Conservation (phyloP, 129 eudicot species). For the Pseudognaphalium luteoalbum region DNA sequence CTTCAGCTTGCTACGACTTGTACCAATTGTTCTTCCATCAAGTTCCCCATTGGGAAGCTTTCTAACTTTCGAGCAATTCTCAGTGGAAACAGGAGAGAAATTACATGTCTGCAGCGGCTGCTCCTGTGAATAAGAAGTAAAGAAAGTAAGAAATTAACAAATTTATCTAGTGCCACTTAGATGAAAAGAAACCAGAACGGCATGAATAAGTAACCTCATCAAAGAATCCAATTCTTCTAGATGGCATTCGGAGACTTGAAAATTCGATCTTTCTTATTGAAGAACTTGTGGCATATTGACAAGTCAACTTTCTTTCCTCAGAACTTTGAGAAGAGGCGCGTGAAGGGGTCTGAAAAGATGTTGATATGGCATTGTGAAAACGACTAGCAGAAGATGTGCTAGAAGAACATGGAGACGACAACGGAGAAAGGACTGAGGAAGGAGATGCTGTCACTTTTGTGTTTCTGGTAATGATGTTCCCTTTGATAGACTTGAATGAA, state of each 20-base stretch:
- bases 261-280: not conserved
- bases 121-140: not conserved
- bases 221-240: not conserved
- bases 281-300: not conserved
- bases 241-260: constrained; percentile 6
- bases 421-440: constrained; percentile 7
- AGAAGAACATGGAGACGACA: constrained; percentile 15
- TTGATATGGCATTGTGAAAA: not conserved
- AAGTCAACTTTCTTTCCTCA: not conserved
- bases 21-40: not conserved
- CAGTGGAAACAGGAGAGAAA: not conserved
- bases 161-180: not conserved
- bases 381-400: not conserved
- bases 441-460: not conserved
- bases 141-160: not conserved
- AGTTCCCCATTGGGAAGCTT: not conserved
- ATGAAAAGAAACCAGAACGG: not conserved
- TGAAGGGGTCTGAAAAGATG: not conserved
- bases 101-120: not conserved
- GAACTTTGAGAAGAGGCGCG: not conserved
- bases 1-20: not conserved
- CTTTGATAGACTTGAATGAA: not conserved
- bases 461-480: not conserved
- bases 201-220: not conserved
- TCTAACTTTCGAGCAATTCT: constrained; percentile 3